Evolutionary conservation across 495 filamentous ascomycete genomes (phyloP), one percentile per base, ranked within the genome.

Genomic region (Lepidopterella palustris): DNA sequence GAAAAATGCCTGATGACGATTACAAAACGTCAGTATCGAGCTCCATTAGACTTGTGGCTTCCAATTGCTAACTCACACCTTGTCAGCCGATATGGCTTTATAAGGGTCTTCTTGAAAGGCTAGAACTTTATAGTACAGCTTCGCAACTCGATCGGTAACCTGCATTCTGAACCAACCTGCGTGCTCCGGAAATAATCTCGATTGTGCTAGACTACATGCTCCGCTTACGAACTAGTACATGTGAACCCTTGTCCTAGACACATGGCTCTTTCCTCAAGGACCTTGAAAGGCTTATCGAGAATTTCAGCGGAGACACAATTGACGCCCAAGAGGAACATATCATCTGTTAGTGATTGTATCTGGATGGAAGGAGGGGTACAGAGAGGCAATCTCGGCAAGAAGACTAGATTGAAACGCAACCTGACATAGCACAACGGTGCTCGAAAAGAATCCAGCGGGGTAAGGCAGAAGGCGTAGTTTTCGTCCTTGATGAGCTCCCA

Each of bases 221-320:
- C 56, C 61, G 23, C 50, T 56, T 2, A 59, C 13, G 40, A 50
- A 60, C 57, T 51, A 64, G 57, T 47, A 58, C 26, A 59, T 56
- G 28, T 64, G 56, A 32, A 26, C 4, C 61, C 61, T 2, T 57
- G 56, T 18, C 61, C 61, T 21, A 57, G 61, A 4, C 61, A 57
- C 42, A 64, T 51, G 28, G 61, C 23, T 13, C 61, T 40, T 50
- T 64, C 57, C 39, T 64, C 61, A n/a, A 45, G 56, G 1, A 64
- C 18, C 11, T 52, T 42, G 18, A 60, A 27, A 1, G 56, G 47
- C 51, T 58, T 59, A 21, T 58, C 49, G n/a, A 63, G 54, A 2
- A 55, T 28, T 8, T 26, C 49, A 10, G 56, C 61, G 42, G 57
- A 64, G 31, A 57, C 20, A 5, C n/a, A n/a, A n/a, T n/a, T n/a